Evolutionary conservation across 352 stramenopile genomes (phyloP).

Genomic region (Labyrinthula sp.): DNA sequence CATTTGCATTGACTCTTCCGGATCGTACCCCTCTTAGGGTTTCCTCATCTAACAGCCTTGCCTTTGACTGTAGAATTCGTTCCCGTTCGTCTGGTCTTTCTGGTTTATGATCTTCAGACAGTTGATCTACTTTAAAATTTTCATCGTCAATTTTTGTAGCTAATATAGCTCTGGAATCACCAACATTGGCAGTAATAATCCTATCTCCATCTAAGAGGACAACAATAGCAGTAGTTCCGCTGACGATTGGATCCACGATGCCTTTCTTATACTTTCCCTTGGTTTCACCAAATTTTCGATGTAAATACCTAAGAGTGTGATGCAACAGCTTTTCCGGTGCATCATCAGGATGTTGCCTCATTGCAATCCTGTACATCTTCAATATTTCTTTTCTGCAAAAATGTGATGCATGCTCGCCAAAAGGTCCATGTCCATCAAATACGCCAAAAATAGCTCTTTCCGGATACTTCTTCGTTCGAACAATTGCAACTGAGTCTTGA

Average conservation of each 20-base stretch:
- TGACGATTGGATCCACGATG: constrained; percentile 18
- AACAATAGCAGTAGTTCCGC: constrained; percentile 28
- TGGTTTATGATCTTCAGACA: constrained; percentile 35
- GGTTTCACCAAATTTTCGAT: constrained; percentile 9
- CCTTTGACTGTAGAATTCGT: constrained; percentile 15
- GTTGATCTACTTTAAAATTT: constrained; percentile 1
- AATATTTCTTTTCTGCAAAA: constrained; percentile 21
- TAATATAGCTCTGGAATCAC: constrained; percentile 25
- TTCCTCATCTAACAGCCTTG: constrained; percentile 25
- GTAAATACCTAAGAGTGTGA: constrained; percentile 5
- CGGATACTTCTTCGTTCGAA: constrained; percentile 20
- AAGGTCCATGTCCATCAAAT: constrained; percentile 27
- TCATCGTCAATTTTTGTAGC: neutral
- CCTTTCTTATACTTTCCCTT: constrained; percentile 10
- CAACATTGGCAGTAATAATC: constrained; percentile 29
- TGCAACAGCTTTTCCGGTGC: constrained; percentile 12
- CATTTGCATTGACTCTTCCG: constrained; percentile 1
- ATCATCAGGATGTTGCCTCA: constrained; percentile 14
- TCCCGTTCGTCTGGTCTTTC: constrained; percentile 11
- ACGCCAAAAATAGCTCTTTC: constrained; percentile 24
- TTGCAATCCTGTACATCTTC: constrained; percentile 12
- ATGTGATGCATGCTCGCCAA: constrained; percentile 20
- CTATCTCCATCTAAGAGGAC: constrained; percentile 17
- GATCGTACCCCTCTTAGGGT: constrained; percentile 17
- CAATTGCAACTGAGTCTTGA: constrained; percentile 18